Conservation (phyloP, 1,284 basidiomycete species). For the Trichosporon asahii region DNA sequence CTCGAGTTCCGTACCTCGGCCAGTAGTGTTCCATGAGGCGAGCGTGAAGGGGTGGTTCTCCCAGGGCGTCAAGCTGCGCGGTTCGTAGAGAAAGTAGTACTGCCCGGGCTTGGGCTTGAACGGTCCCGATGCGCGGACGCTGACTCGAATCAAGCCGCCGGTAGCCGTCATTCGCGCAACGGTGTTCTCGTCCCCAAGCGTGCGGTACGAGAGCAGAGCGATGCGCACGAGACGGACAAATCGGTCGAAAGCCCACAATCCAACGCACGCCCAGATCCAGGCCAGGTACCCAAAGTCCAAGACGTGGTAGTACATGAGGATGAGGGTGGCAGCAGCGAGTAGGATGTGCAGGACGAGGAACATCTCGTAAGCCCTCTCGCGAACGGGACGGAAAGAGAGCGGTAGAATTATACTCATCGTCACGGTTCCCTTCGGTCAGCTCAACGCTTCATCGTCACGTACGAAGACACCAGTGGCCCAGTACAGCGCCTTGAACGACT, state of each 20-base stretch:
- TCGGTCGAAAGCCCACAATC: slow-evolving; percentile 29
- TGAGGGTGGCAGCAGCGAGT: slow-evolving; percentile 25
- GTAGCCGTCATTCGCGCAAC: slow-evolving; percentile 17
- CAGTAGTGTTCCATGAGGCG: slow-evolving; percentile 18
- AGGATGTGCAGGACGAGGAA: slow-evolving; percentile 35
- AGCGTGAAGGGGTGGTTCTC: slow-evolving; percentile 39
- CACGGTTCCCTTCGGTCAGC: slow-evolving; percentile 23
- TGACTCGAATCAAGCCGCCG: slow-evolving; percentile 26
- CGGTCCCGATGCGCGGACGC: slow-evolving; percentile 20
- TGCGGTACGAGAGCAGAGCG: slow-evolving; percentile 18
- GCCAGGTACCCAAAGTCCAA: slow-evolving; percentile 25
- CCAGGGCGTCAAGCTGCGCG: slow-evolving; percentile 26
- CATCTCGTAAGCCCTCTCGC: slow-evolving; percentile 29
- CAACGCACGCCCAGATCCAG: slow-evolving; percentile 30
- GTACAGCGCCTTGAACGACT: slow-evolving; percentile 19
- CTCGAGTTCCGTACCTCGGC: slow-evolving; percentile 18
- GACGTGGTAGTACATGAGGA: slow-evolving; percentile 32
- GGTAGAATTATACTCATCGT: slow-evolving; percentile 25
- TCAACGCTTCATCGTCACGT: neutral
- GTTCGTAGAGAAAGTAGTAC: slow-evolving; percentile 35
- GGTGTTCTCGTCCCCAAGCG: slow-evolving; percentile 14
- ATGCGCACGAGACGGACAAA: slow-evolving; percentile 21
- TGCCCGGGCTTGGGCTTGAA: slow-evolving; percentile 27
- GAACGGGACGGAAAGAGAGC: slow-evolving; percentile 28
- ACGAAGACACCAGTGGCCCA: slow-evolving; percentile 30